These are phyloP conservation scores for Pseudocercospora cruenta DNA, from an alignment of 2,329 filamentous ascomycete genomes.

Conservation along the genomic window DNA sequence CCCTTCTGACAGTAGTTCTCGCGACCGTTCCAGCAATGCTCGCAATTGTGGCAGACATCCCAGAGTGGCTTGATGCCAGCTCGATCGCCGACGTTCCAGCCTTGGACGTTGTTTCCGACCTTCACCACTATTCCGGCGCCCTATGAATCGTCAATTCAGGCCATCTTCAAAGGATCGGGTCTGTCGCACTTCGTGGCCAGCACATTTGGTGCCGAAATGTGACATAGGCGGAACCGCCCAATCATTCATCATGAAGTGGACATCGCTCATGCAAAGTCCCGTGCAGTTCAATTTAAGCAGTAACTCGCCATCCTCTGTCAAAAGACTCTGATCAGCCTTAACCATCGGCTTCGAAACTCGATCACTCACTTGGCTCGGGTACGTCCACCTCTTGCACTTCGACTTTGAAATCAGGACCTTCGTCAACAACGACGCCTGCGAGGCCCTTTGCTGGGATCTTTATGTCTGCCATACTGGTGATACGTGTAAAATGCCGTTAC, in stretches of 20 bases:
- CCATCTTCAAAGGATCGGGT: slow-evolving; percentile 45
- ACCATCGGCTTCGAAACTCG: background rate
- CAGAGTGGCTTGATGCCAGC: slow-evolving; percentile 55
- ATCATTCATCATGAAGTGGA: slow-evolving; percentile 62
- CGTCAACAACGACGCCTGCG: slow-evolving; percentile 55
- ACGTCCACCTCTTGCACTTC: slow-evolving; percentile 55
- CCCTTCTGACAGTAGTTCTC: slow-evolving; percentile 57
- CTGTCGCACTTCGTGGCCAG: slow-evolving; percentile 57
- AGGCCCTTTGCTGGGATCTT: slow-evolving; percentile 53
- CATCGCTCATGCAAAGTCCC: slow-evolving; percentile 61
- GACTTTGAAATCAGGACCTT: slow-evolving; percentile 54
- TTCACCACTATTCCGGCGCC: slow-evolving; percentile 63
- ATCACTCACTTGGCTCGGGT: slow-evolving; percentile 49
- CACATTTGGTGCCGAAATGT: slow-evolving; percentile 37
- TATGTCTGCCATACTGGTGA: slow-evolving; percentile 9
- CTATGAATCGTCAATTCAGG: background rate
- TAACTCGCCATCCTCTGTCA: slow-evolving; percentile 50
- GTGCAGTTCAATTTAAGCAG: slow-evolving; percentile 62
- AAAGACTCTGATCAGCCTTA: background rate
- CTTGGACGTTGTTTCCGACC: slow-evolving; percentile 57
- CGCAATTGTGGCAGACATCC: slow-evolving; percentile 56
- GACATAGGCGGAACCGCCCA: slow-evolving; percentile 55
- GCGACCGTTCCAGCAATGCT: slow-evolving; percentile 53
- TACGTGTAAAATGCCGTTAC: background rate
- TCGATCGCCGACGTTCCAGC: slow-evolving; percentile 57